Conservation (phyloP, 2,329 filamentous ascomycete genomes). For the Nigrograna mackinnonii region DNA sequence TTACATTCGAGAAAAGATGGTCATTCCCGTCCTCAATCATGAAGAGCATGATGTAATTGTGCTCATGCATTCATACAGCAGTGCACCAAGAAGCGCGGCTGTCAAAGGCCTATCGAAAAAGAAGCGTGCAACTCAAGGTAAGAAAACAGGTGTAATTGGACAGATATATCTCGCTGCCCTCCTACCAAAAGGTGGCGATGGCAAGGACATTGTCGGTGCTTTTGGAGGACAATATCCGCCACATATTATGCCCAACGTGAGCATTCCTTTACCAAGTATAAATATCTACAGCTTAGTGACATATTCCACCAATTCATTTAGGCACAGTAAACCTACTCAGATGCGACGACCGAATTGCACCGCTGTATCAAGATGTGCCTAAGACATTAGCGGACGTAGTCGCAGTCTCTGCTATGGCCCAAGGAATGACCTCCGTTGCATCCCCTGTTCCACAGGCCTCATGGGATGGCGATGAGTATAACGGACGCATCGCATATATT, state of each 20-base stretch:
- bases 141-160: constrained; percentile 20
- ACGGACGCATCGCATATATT: constrained; percentile 18
- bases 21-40: constrained; percentile 16
- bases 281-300: neutral
- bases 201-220: constrained; percentile 12
- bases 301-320: constrained; percentile 4
- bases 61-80: constrained; percentile 20
- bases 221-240: constrained; percentile 20
- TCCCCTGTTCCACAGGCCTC: constrained; percentile 16
- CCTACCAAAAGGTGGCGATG: constrained; percentile 16
- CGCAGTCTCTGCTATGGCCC: constrained; percentile 18
- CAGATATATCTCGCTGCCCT: constrained; percentile 17
- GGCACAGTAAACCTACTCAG: constrained; percentile 17
- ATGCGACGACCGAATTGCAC: constrained; percentile 20
- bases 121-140: constrained; percentile 15
- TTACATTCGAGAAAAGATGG: constrained; percentile 15
- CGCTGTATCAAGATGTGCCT: constrained; percentile 17
- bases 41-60: constrained; percentile 20
- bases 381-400: constrained; percentile 10
- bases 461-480: constrained; percentile 17
- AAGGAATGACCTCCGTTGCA: constrained; percentile 19
- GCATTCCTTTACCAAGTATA: constrained; percentile 1
- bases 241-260: constrained; percentile 20
- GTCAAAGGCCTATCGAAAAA: constrained; percentile 9
- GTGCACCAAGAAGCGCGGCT: constrained; percentile 15